These are phyloP conservation scores for Colletotrichum sp. DNA, from an alignment of 2,329 filamentous ascomycete species.

Conservation along the genomic window DNA sequence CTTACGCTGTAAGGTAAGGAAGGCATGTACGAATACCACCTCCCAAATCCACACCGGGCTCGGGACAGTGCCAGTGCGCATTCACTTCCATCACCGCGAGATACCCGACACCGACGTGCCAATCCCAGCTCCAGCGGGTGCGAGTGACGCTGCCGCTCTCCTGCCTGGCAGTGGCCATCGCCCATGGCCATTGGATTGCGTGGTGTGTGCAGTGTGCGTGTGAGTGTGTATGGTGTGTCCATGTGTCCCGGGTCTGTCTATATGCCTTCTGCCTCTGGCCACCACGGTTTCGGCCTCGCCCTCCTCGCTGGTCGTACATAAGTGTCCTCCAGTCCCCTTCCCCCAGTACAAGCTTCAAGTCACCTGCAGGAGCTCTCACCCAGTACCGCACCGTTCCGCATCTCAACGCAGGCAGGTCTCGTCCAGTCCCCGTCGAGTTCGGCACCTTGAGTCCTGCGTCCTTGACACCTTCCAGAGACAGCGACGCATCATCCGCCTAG, in stretches of 20 bases:
- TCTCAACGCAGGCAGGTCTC: neutral
- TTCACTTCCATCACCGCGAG: neutral
- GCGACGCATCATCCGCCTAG: conserved; percentile 18
- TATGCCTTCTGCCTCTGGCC: neutral
- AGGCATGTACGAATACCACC: neutral
- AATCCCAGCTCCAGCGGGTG: neutral
- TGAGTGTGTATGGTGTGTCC: neutral
- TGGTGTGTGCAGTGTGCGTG: neutral
- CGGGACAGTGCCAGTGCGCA: neutral
- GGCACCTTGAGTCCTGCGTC: neutral
- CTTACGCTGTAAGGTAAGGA: neutral
- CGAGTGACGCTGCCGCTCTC: conserved; percentile 14
- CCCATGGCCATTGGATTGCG: neutral
- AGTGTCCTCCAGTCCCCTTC: conserved; percentile 8
- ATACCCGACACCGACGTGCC: neutral
- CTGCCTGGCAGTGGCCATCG: conserved; percentile 4
- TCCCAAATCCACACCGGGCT: neutral
- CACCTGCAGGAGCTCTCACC: conserved; percentile 15
- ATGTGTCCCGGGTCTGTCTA: neutral
- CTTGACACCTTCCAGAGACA: conserved; percentile 13
- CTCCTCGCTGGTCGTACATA: conserved; percentile 11
- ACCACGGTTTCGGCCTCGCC: conserved; percentile 8
- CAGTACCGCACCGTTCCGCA: neutral
- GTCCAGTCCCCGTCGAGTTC: neutral
- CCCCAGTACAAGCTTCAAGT: neutral